phyloP scores from a whole-genome alignment of 106 monocot species.

The Agapanthus africanus region DNA sequence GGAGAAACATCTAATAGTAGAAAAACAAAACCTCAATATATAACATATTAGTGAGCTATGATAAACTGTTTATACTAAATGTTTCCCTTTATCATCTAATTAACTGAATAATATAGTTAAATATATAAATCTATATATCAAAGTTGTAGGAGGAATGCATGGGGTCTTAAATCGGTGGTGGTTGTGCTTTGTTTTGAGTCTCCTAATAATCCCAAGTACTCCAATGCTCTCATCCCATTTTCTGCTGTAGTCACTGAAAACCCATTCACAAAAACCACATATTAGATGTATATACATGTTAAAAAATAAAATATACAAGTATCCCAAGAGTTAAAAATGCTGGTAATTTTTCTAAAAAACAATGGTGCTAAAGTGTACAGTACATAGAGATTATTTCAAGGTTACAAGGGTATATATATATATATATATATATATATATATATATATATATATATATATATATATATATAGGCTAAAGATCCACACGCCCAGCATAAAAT shows the following conservation, averaged over 20 bases:
- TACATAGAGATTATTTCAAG: background rate
- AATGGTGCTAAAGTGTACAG: background rate
- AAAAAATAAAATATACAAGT: background rate
- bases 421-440: too few species aligned
- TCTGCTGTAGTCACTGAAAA: conserved; percentile 37
- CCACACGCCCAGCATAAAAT: too few species aligned
- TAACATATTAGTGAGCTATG: background rate
- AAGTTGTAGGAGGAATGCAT: background rate
- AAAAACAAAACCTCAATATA: background rate
- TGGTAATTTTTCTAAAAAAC: too few species aligned
- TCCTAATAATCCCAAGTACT: conserved; percentile 22
- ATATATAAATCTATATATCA: too few species aligned
- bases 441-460: too few species aligned
- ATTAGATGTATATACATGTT: background rate
- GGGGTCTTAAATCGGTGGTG: background rate
- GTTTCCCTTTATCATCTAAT: background rate
- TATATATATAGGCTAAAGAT: too few species aligned
- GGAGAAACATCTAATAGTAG: background rate
- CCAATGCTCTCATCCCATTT: conserved; percentile 31
- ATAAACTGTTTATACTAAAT: background rate
- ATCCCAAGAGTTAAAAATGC: too few species aligned
- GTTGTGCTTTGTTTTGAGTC: conserved; percentile 3
- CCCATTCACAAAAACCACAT: background rate
- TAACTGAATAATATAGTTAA: background rate
- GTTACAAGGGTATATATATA: too few species aligned